phyloP scores from a whole-genome alignment of 1,139 yeast genomes.

The Debaryomycetaceae sp. region DNA sequence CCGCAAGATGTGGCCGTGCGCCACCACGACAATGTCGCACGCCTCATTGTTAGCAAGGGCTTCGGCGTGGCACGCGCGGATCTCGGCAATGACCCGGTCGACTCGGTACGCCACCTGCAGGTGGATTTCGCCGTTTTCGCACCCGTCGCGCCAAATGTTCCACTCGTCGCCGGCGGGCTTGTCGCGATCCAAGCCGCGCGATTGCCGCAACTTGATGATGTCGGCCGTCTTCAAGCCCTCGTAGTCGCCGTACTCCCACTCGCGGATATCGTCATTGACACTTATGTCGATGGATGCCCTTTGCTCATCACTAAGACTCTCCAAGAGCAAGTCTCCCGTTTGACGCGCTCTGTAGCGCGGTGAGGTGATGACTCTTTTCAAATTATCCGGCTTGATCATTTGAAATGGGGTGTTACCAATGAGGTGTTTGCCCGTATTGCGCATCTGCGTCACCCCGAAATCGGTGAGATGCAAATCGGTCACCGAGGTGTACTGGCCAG shows the following conservation, averaged over 20 bases:
- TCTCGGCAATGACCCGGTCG: slow-evolving; percentile 61
- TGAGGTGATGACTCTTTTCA: slow-evolving; percentile 66
- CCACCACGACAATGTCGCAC: slow-evolving; percentile 77
- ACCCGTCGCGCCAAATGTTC: slow-evolving; percentile 90
- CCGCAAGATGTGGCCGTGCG: slow-evolving; percentile 90
- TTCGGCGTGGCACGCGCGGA: slow-evolving; percentile 56
- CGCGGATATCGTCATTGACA: slow-evolving; percentile 70
- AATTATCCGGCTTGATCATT: slow-evolving; percentile 58
- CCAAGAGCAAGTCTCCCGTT: slow-evolving; percentile 59
- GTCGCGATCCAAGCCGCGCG: slow-evolving; percentile 52
- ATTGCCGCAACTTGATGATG: slow-evolving; percentile 55
- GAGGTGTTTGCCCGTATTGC: slow-evolving; percentile 64
- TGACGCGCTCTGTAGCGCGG: slow-evolving; percentile 78
- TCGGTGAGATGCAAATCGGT: slow-evolving; percentile 79
- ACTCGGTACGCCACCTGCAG: slow-evolving; percentile 63
- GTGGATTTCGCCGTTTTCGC: slow-evolving; percentile 81
- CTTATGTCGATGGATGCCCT: slow-evolving; percentile 39
- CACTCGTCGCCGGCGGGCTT: slow-evolving; percentile 40
- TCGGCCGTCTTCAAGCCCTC: slow-evolving; percentile 75
- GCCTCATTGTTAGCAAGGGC: slow-evolving; percentile 52
- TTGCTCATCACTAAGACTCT: slow-evolving; percentile 44
- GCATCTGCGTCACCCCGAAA: slow-evolving; percentile 74
- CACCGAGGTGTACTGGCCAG: slow-evolving; percentile 84
- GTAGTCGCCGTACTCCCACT: slow-evolving; percentile 96
- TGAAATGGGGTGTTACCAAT: slow-evolving; percentile 52